Percentiles rank a stretch among this genome's conserved stretches.
phyloP scores from a whole-genome alignment of 805 yeast species.

The Kazachstania kunashirensis region DNA sequence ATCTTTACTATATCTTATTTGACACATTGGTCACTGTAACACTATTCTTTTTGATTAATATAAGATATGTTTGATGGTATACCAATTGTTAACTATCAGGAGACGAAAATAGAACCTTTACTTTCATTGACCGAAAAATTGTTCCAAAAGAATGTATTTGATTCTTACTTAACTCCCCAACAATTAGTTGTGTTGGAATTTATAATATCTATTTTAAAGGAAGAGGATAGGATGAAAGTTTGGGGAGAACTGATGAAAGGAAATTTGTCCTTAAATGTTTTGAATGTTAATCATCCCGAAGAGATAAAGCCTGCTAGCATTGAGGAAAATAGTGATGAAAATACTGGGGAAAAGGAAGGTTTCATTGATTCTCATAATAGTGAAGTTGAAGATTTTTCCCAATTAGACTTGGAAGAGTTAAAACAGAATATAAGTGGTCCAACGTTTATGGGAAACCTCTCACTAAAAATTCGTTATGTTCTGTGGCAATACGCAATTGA shows the following conservation, averaged over 20 bases:
- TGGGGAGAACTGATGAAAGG: constrained; percentile 40
- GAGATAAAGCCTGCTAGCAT: not conserved
- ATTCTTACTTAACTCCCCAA: constrained; percentile 43
- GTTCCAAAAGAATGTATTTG: constrained; percentile 34
- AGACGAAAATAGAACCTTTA: constrained; percentile 26
- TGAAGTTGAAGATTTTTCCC: constrained; percentile 29
- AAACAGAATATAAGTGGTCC: constrained; percentile 36
- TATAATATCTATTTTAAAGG: constrained; percentile 32
- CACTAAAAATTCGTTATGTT: constrained; percentile 55
- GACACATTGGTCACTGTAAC: too few species aligned
- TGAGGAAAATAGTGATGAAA: constrained; percentile 4
- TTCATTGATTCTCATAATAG: not conserved
- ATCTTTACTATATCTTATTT: too few species aligned
- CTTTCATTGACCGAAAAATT: constrained; percentile 30
- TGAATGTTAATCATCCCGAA: constrained; percentile 5
- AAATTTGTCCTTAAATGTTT: constrained; percentile 22
- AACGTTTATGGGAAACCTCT: constrained; percentile 43
- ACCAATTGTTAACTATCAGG: constrained; percentile 23
- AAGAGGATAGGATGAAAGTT: constrained; percentile 20
- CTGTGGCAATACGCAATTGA: constrained; percentile 54
- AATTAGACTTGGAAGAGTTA: constrained; percentile 33
- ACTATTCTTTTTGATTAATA: too few species aligned
- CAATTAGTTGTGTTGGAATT: constrained; percentile 43
- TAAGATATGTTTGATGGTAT: constrained; percentile 6
- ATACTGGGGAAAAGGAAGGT: constrained; percentile 4